phyloP scores from a whole-genome alignment of 306 rosid genomes.

The Glycine latifolia region DNA sequence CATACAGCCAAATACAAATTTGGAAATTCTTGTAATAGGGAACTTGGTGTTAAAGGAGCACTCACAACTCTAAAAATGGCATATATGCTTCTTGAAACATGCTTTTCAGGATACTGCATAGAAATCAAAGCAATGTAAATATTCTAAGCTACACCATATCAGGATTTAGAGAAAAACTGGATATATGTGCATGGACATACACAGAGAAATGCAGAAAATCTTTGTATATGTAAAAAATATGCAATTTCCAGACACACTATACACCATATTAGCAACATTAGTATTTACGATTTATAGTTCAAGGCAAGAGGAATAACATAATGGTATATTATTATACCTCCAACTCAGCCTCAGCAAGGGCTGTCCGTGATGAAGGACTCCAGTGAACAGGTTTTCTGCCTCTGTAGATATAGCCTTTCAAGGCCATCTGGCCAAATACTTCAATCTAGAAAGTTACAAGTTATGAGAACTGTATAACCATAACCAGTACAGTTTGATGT shows the following conservation, averaged over 20 bases:
- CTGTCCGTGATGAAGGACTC: conserved; percentile 98
- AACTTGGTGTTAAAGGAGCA: conserved; percentile 58
- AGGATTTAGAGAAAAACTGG: conserved; percentile 1
- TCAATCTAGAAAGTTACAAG: conserved; percentile 71
- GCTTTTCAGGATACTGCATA: conserved; percentile 93
- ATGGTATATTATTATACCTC: conserved; percentile 66
- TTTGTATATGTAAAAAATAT: background rate
- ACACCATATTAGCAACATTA: conserved; percentile 21
- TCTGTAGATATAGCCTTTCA: conserved; percentile 88
- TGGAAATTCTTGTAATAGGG: conserved; percentile 74
- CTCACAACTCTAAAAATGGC: conserved; percentile 77
- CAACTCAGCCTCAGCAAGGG: conserved; percentile 99
- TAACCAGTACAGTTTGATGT: conserved; percentile 24
- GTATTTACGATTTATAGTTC: conserved; percentile 32
- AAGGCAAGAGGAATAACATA: conserved; percentile 12
- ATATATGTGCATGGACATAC: background rate
- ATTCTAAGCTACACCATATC: conserved; percentile 19
- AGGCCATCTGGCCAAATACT: conserved; percentile 98
- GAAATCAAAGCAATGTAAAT: conserved; percentile 46
- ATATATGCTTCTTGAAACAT: conserved; percentile 88
- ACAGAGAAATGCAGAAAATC: background rate
- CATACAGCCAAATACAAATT: conserved; percentile 89
- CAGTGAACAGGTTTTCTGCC: conserved; percentile 99
- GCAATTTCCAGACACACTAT: conserved; percentile 18
- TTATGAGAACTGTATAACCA: conserved; percentile 31